Conservation (phyloP, 768 basidiomycete genomes). For the Tricholomella constricta region DNA sequence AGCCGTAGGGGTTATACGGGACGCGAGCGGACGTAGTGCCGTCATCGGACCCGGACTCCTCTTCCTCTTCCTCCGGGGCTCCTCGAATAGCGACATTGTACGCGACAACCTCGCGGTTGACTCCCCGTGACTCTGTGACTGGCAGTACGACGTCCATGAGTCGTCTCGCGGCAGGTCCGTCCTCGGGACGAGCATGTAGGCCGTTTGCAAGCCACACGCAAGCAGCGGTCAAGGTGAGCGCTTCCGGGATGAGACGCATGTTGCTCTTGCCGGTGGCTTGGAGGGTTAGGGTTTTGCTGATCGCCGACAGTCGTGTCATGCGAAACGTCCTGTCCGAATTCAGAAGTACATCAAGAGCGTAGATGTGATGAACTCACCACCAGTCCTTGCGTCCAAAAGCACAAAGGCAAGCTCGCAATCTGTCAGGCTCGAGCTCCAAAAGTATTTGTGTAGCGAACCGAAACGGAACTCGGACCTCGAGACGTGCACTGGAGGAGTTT, state of each 20-base stretch:
- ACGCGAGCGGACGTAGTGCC: background rate
- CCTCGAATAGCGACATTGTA: background rate
- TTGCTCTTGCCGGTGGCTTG: background rate
- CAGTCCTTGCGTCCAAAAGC: constrained; percentile 8
- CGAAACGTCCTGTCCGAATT: constrained; percentile 6
- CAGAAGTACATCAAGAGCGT: background rate
- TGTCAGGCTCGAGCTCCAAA: background rate
- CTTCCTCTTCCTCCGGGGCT: background rate
- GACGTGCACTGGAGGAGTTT: constrained; percentile 12
- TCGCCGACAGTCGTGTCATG: background rate
- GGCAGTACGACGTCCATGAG: constrained; percentile 17
- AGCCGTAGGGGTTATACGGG: constrained; percentile 12
- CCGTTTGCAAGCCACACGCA: constrained; percentile 17
- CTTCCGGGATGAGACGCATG: background rate
- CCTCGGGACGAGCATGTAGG: constrained; percentile 19
- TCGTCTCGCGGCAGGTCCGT: constrained; percentile 8
- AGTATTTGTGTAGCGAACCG: background rate
- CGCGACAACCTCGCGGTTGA: background rate
- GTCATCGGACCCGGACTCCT: background rate
- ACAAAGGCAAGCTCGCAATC: background rate
- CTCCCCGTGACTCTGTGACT: background rate
- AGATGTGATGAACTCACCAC: constrained; percentile 6
- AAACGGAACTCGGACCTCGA: constrained; percentile 14
- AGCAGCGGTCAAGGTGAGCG: constrained; percentile 12
- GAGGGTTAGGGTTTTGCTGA: background rate